Conservation (phyloP, 192 early-diverging fungal genomes). For the Glomus cerebriforme region DNA sequence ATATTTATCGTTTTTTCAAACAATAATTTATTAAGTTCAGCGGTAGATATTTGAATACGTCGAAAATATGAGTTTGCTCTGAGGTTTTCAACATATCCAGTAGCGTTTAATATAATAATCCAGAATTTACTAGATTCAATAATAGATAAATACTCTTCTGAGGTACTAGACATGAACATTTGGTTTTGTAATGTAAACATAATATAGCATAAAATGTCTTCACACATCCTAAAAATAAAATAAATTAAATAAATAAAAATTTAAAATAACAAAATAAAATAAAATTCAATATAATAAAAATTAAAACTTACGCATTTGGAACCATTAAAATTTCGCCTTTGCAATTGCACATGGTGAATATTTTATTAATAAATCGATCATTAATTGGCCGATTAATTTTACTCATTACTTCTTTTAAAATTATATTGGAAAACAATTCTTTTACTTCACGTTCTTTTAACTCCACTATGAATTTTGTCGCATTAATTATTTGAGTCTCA, state of each 20-base stretch:
- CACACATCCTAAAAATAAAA: background rate
- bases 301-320: background rate
- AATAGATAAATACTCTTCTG: background rate
- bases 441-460: too few relatives aligned
- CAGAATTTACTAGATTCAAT: background rate
- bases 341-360: background rate
- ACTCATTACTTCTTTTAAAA: background rate
- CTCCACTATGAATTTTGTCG: too few relatives aligned
- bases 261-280: background rate
- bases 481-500: too few relatives aligned
- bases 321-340: background rate
- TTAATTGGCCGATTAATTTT: background rate
- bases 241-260: background rate
- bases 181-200: background rate
- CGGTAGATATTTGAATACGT: too few relatives aligned
- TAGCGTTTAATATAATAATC: background rate
- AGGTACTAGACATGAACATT: background rate
- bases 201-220: constrained; percentile 6
- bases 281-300: background rate
- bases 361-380: background rate
- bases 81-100: too few relatives aligned
- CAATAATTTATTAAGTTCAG: too few relatives aligned
- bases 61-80: too few relatives aligned
- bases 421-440: too few relatives aligned
- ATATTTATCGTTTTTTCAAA: too few relatives aligned